Conservation (phyloP, 23 red algal species). For the Pyropia yezoensis region DNA sequence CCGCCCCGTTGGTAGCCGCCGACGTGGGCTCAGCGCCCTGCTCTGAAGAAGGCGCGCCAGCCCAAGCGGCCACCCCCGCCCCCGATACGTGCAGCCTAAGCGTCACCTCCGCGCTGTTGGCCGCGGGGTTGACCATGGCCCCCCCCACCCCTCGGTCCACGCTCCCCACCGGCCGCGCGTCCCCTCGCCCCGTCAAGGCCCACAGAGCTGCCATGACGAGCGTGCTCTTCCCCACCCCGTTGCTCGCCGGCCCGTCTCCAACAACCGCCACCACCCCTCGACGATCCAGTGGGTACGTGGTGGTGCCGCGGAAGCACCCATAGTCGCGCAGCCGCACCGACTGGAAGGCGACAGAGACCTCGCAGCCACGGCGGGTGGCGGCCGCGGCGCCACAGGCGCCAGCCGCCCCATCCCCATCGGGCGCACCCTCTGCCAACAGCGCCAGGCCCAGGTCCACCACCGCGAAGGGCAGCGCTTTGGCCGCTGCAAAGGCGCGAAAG, state of each 20-base stretch:
- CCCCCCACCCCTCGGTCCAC: constrained; percentile 31
- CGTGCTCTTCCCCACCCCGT: constrained; percentile 68
- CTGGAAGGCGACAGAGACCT: constrained; percentile 36
- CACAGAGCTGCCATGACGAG: constrained; percentile 75
- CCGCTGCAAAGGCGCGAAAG: too few relatives aligned
- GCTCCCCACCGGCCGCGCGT: constrained; percentile 37
- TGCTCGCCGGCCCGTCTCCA: constrained; percentile 43
- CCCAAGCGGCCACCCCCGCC: constrained; percentile 18
- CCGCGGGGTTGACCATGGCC: constrained; percentile 52
- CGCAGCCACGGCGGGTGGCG: constrained; percentile 5
- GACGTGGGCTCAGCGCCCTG: background rate
- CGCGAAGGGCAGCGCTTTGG: too few relatives aligned
- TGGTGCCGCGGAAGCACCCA: constrained; percentile 33
- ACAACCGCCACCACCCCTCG: constrained; percentile 49
- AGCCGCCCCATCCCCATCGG: too few relatives aligned
- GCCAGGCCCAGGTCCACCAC: too few relatives aligned
- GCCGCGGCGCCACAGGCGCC: too few relatives aligned
- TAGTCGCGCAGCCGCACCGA: constrained; percentile 42
- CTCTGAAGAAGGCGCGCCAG: constrained; percentile 6
- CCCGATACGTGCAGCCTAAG: constrained; percentile 10
- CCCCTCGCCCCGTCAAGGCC: constrained; percentile 51
- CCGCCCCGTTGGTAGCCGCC: background rate
- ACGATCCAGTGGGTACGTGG: constrained; percentile 40
- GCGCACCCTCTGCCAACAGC: too few relatives aligned
- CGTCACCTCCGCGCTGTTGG: constrained; percentile 27